These are phyloP conservation scores for Sinapis alba DNA, from an alignment of 441 rosid species.

Conservation along the genomic window DNA sequence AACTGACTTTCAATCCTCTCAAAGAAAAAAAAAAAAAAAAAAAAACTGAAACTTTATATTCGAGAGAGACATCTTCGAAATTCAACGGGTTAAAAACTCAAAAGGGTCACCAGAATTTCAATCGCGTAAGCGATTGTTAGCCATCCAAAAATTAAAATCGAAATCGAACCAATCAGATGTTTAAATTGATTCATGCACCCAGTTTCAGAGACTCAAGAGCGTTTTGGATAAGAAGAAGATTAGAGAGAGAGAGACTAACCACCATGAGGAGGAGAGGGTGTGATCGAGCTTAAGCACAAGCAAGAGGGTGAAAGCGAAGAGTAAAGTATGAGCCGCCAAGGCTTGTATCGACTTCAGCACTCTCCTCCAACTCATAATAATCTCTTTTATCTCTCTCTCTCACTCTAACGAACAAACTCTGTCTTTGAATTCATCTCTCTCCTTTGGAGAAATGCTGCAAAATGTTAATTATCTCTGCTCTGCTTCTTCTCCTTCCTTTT, in stretches of 20 bases:
- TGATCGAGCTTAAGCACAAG: neutral
- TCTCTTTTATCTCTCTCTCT: neutral
- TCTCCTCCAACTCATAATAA: conserved; percentile 18
- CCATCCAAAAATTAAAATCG: neutral
- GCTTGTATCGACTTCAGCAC: neutral
- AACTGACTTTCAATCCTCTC: neutral
- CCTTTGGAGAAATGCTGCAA: neutral
- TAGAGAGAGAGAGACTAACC: neutral
- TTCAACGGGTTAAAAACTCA: neutral
- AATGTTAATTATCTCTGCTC: neutral
- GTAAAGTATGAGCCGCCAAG: neutral
- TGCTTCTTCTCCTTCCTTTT: neutral
- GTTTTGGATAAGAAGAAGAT: neutral
- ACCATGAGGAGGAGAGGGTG: neutral
- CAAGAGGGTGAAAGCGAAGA: neutral
- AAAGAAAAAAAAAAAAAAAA: too few relatives aligned
- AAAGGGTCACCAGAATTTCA: neutral
- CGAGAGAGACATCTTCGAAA: conserved; percentile 16
- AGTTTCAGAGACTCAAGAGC: neutral
- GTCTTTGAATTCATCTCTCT: conserved; percentile 12
- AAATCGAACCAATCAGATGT: neutral
- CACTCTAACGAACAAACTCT: neutral
- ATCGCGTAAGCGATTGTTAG: neutral
- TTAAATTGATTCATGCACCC: conserved; percentile 11
- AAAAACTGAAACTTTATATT: neutral